Base-by-base conservation (phyloP, 2,329 filamentous ascomycete species). In the Dactylellina cionopaga region DNA sequence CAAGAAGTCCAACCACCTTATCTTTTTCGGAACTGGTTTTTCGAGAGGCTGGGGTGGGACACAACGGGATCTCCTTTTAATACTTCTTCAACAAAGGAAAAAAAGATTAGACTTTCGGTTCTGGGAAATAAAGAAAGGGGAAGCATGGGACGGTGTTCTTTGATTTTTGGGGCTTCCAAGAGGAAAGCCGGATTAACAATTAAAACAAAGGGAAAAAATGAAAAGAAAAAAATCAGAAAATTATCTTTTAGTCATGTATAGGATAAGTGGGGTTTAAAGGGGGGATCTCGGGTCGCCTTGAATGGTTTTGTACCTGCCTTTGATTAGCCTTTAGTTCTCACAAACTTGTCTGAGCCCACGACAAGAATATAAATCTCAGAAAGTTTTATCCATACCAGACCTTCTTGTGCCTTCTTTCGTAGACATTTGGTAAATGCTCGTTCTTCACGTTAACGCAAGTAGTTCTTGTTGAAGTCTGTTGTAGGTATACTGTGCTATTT, bases 221-320 rank as follows among this genome's bases (percentile, higher is more conserved):
- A 60, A 64, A 51, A 54, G 37, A 64, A 65, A 72, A 72, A 65
- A 72, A 55, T 66, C 51, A 58, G 3, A 58, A 65, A 72, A 60
- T 22, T 31, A n/a, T 41, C 25, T 11, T 25, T n/a, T 17, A 5
- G 52, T 54, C 15, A 51, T 25, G 25, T 19, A 24, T 17, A 35
- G 43, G 51, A 63, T 54, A 58, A 55, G 22, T 29, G 31, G 58
- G 66, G 27, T 39, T 59, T 51, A 71, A 25, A 39, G 51, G 25
- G 25, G 43, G 22, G 46, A 56, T 44, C 17, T 56, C 39, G 39
- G 68, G 51, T 68, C 62, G 51, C 49, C 58, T 71, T 63, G 27
- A 44, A 25, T 63, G 66, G 58, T 63, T 58, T 44, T 69, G 64
- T 55, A 69, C 64, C 54, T 52, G 39, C 35, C 52, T 43, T 63